These are phyloP conservation scores for Penicillium herquei DNA, from an alignment of 495 filamentous ascomycete genomes.

Conservation along the genomic window DNA sequence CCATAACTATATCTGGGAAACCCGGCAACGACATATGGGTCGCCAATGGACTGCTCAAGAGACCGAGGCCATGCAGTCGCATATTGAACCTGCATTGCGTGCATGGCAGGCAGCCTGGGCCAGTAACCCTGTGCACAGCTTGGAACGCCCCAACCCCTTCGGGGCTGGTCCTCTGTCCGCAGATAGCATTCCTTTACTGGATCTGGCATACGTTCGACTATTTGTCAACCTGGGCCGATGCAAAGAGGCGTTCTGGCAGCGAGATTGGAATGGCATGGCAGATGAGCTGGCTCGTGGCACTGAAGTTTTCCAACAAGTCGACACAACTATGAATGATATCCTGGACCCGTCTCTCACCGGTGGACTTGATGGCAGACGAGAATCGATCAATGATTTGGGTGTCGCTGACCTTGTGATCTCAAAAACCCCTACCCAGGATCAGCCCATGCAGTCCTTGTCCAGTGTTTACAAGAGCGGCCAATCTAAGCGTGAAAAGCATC, in stretches of 20 bases:
- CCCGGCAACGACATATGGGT: conserved; percentile 83
- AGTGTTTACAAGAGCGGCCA: conserved; percentile 37
- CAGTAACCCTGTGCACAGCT: conserved; percentile 78
- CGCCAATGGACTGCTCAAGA: conserved; percentile 89
- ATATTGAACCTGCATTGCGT: conserved; percentile 90
- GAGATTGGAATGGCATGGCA: conserved; percentile 90
- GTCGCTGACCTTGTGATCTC: conserved; percentile 46
- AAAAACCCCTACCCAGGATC: conserved; percentile 39
- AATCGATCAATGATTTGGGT: conserved; percentile 41
- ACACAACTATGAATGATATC: conserved; percentile 38
- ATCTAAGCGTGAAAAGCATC: conserved; percentile 76
- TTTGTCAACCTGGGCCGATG: conserved; percentile 90
- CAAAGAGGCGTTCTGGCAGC: conserved; percentile 92
- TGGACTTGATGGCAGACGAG: conserved; percentile 25
- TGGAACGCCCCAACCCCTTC: conserved; percentile 86
- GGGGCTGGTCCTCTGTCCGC: conserved; percentile 87
- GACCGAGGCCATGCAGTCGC: conserved; percentile 92
- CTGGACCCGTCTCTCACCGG: conserved; percentile 35
- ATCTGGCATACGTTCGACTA: conserved; percentile 89
- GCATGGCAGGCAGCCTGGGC: conserved; percentile 97
- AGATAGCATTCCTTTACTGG: conserved; percentile 90
- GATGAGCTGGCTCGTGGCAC: conserved; percentile 81
- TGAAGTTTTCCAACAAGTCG: conserved; percentile 73
- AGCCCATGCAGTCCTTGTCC: conserved; percentile 33
- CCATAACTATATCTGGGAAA: conserved; percentile 99